These are phyloP conservation scores for Hylodesmum podocarpum DNA, from an alignment of 306 rosid species.

Conservation along the genomic window DNA sequence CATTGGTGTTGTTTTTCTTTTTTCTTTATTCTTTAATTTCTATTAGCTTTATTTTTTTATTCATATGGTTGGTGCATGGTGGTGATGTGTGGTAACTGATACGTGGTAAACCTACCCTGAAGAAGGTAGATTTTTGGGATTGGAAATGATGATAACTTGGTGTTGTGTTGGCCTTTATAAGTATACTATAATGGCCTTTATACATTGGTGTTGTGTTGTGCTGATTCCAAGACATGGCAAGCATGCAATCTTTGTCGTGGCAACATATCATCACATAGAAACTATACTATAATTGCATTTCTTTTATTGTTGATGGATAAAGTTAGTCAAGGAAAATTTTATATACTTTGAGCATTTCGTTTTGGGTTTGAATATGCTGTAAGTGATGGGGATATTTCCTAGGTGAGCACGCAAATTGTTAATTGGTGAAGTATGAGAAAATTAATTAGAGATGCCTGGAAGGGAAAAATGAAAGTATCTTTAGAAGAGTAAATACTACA, in stretches of 20 bases:
- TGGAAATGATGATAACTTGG: constrained; percentile 1
- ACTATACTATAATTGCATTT: background rate
- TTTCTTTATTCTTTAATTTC: background rate
- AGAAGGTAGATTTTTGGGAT: constrained; percentile 2
- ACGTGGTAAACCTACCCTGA: constrained; percentile 32
- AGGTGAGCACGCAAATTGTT: too few relatives aligned
- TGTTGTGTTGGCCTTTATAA: constrained; percentile 17
- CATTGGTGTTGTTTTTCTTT: background rate
- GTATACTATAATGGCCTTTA: too few relatives aligned
- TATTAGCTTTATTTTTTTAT: background rate
- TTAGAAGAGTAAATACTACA: background rate
- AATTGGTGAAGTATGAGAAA: background rate
- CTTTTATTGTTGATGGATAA: background rate
- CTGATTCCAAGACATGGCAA: constrained; percentile 43
- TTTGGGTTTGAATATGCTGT: background rate
- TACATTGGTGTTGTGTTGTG: constrained; percentile 21
- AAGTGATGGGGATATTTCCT: background rate
- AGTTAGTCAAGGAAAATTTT: background rate
- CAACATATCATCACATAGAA: background rate
- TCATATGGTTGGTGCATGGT: too few relatives aligned
- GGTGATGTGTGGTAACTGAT: background rate
- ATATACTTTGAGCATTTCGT: background rate
- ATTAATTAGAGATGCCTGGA: background rate
- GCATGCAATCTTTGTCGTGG: constrained; percentile 36
- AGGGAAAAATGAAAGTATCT: background rate